These are phyloP conservation scores for Liriodendron chinense DNA, from an alignment of 164 flowering plant genomes.

Conservation along the genomic window DNA sequence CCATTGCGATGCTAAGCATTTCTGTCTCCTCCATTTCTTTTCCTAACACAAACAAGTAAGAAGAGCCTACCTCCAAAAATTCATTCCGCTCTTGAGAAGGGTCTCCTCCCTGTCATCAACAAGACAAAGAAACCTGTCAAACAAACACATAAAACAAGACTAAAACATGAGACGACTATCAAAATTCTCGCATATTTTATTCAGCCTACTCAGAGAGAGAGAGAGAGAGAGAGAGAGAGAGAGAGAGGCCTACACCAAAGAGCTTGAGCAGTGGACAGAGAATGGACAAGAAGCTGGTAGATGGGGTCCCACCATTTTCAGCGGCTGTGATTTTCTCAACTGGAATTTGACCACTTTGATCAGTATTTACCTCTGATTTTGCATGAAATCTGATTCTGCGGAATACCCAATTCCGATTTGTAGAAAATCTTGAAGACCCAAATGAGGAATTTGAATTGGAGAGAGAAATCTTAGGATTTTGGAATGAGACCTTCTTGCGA, in stretches of 20 bases:
- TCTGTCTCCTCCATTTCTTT: background rate
- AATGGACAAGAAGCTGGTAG: conserved; percentile 46
- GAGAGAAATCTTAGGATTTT: background rate
- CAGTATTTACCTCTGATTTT: conserved; percentile 22
- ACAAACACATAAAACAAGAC: background rate
- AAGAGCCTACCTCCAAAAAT: conserved; percentile 41
- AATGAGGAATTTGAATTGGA: conserved; percentile 7
- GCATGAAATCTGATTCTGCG: conserved; percentile 17
- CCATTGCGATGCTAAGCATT: no score
- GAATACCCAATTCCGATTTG: conserved; percentile 19
- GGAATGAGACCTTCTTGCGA: no score
- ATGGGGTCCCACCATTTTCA: conserved; percentile 21
- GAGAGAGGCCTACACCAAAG: conserved; percentile 36
- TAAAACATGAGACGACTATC: no score
- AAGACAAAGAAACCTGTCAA: background rate
- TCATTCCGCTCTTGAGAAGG: conserved; percentile 50
- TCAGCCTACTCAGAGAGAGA: background rate
- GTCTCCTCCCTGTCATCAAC: conserved; percentile 49
- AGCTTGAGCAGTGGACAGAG: conserved; percentile 67
- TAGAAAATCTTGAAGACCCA: conserved; percentile 9
- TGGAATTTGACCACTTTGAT: conserved; percentile 1
- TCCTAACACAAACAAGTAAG: background rate
- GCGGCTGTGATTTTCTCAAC: conserved; percentile 11
- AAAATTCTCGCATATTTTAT: background rate
- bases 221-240: background rate